Percentiles rank a stretch among this genome's conserved stretches.
Conservation (phyloP, 169 alveolate genomes). For the Plasmodium inui region DNA sequence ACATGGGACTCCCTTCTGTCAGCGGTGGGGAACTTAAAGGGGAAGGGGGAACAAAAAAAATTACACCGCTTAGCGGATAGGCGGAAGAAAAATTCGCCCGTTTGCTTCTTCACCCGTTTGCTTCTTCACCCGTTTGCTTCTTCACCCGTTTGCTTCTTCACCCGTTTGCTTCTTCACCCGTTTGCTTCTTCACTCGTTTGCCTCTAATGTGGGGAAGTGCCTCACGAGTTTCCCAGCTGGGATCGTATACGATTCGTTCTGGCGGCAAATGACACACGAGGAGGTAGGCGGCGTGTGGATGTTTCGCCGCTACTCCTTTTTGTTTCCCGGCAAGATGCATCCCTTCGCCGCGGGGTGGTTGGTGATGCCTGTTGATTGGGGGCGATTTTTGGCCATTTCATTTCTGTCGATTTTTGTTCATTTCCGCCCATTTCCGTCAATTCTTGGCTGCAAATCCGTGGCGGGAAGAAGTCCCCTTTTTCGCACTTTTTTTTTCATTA, state of each 20-base stretch:
- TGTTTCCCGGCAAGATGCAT: background rate
- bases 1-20: background rate
- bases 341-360: background rate
- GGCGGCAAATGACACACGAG: background rate
- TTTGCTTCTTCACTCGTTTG: too few relatives aligned
- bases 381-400: too few relatives aligned
- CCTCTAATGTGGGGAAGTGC: background rate
- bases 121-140: background rate
- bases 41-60: background rate
- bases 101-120: background rate
- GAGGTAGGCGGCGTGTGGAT: background rate
- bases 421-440: too few relatives aligned
- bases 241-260: background rate
- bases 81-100: background rate
- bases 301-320: background rate
- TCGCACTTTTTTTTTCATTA: conserved; percentile 1
- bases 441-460: background rate
- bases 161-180: background rate
- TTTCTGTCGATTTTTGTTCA: background rate
- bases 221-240: background rate
- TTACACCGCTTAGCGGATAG: background rate
- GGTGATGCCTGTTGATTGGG: background rate
- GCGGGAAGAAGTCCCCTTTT: background rate
- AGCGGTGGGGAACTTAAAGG: background rate
- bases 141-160: background rate